Evolutionary conservation across 2,329 filamentous ascomycete species (phyloP), one percentile per base, ranked within the genome.

Genomic region (Magnaporthiopsis incrustans): DNA sequence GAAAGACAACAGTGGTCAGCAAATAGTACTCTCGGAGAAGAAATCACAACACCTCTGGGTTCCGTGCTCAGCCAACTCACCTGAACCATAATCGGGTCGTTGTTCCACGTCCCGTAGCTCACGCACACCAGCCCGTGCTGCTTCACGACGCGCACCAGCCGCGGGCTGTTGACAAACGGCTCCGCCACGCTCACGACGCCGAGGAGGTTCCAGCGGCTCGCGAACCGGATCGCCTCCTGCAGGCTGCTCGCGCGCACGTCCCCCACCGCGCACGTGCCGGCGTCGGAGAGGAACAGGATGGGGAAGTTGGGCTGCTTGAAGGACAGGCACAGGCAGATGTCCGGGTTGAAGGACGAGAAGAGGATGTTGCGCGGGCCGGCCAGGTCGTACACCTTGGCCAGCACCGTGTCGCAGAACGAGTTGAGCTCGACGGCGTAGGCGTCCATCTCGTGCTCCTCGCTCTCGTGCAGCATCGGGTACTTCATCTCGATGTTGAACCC

Each of bases 401-500:
- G 82, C 4, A 99, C 90, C 0, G 92, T 97, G 75, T 99, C 95
- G 72, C 96, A 94, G 75, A 98, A 99, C 1, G 89, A 92, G 77
- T 98, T 98, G 69, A 98, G 84, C 77, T 99, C 95, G 60, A 98
- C 91, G 0, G 92, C 93, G 72, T 97, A 97, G 3, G 91, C 90
- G 74, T 97, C 94, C 92, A 98, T 97, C 70, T 96, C 92, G 69
- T 97, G 90, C 74, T 96, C 91, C 75, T 97, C 92, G 65, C 87
- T 91, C 80, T 99, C 96, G 74, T 94, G 89, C 57, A 99, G 85
- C 93, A 98, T 98, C 6, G 95, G 95, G 73, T 99, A 99, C 77
- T 99, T 98, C 84, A 99, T 90, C 79, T 99, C 95, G 69, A 99
- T 96, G 76, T 99, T 98, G 83, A 99, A 99, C 18, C 95, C 93